A percentile compares a stretch with the other conserved stretches of the same genome.
phyloP scores from a whole-genome alignment of 441 rosid genomes.

The Euphorbia corollata region DNA sequence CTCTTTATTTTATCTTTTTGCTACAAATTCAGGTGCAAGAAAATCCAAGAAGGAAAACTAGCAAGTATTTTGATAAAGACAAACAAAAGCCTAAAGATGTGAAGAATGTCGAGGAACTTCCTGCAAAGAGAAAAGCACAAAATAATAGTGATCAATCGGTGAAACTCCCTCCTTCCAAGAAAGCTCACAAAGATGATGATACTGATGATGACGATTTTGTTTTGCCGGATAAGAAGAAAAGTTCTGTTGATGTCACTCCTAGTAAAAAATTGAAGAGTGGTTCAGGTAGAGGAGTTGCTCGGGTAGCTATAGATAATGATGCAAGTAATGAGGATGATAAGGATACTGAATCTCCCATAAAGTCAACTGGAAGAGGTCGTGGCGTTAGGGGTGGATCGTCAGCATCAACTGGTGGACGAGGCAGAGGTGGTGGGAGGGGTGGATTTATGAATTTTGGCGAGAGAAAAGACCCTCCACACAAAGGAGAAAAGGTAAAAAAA shows the following conservation, averaged over 20 bases:
- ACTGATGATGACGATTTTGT: conserved; percentile 61
- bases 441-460: conserved; percentile 93
- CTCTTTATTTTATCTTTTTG: neutral
- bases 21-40: conserved; percentile 34
- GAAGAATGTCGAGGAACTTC: conserved; percentile 39
- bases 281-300: conserved; percentile 54
- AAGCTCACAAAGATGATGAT: conserved; percentile 40
- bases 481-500: conserved; percentile 81
- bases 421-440: conserved; percentile 87
- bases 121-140: conserved; percentile 60
- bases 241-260: conserved; percentile 42
- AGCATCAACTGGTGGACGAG: conserved; percentile 62
- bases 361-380: conserved; percentile 74
- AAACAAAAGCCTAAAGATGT: conserved; percentile 55
- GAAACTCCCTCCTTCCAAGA: conserved; percentile 50
- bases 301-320: conserved; percentile 38
- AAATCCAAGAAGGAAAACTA: conserved; percentile 69
- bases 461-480: conserved; percentile 96
- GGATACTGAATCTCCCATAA: conserved; percentile 48
- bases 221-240: conserved; percentile 41
- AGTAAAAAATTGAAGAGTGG: conserved; percentile 72
- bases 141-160: conserved; percentile 28
- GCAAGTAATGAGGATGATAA: conserved; percentile 54
- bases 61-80: conserved; percentile 80
- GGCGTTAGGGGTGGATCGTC: conserved; percentile 67